These are phyloP conservation scores for Lenwebbia sp. DNA, from an alignment of 345 rosid genomes.

Conservation along the genomic window DNA sequence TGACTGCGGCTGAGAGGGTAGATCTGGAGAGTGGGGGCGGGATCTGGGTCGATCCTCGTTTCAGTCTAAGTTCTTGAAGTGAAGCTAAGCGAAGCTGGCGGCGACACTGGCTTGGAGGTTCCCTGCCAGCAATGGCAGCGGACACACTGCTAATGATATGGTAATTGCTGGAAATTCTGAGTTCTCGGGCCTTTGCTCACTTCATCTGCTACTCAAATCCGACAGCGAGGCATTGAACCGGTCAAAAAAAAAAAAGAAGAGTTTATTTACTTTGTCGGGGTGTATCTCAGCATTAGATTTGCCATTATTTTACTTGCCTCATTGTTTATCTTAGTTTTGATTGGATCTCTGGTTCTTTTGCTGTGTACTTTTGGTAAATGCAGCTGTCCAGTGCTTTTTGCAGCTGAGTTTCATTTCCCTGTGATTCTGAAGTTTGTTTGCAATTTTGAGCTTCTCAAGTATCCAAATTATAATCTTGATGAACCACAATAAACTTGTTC, in stretches of 20 bases:
- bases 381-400: neutral
- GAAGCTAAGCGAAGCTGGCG: slow-evolving; percentile 49
- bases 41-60: neutral
- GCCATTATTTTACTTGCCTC: neutral
- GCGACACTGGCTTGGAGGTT: slow-evolving; percentile 83
- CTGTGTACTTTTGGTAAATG: neutral
- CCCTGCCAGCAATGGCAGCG: slow-evolving; percentile 65
- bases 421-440: neutral
- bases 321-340: neutral
- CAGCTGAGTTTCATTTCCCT: neutral
- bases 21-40: slow-evolving; percentile 46
- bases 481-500: neutral
- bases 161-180: slow-evolving; percentile 19
- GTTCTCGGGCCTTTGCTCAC: neutral
- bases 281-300: neutral
- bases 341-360: neutral
- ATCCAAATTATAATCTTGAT: neutral
- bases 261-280: neutral
- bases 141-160: slow-evolving; percentile 51
- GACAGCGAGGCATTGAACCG: neutral
- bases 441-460: neutral
- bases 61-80: slow-evolving; percentile 23
- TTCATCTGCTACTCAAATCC: neutral
- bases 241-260: neutral
- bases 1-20: slow-evolving; percentile 25